A percentile compares a stretch with the other conserved stretches of the same genome.
Conservation (phyloP, 495 filamentous ascomycete species). For the Xylaria longipes region DNA sequence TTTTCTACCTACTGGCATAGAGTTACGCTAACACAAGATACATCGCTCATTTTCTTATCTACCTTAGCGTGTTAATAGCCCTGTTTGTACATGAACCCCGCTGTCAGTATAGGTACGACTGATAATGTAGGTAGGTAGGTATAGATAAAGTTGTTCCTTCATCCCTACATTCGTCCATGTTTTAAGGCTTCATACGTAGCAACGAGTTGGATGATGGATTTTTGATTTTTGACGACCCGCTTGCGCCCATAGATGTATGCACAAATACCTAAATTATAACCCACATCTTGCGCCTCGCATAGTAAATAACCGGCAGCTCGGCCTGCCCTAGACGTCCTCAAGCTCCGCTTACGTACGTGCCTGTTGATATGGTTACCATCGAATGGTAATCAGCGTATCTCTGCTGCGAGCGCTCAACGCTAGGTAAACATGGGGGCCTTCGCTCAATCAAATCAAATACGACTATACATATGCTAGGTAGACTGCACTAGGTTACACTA, state of each 20-base stretch:
- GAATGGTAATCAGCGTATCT: conserved; percentile 5
- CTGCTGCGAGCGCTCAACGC: neutral
- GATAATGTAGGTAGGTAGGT: neutral
- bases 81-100: neutral
- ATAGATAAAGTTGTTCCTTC: too few relatives aligned
- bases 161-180: neutral
- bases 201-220: neutral
- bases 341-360: neutral
- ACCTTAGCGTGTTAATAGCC: neutral
- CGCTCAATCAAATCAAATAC: neutral
- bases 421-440: neutral
- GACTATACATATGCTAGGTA: neutral
- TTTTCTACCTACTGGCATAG: neutral
- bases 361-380: neutral
- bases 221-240: neutral
- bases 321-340: neutral
- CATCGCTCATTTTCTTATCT: neutral
- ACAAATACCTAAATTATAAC: neutral
- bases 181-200: neutral
- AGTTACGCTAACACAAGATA: neutral
- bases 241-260: neutral
- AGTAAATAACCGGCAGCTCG: conserved; percentile 1
- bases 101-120: neutral
- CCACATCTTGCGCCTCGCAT: neutral
- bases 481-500: neutral